phyloP scores from a whole-genome alignment of 352 stramenopile genomes.

The Globisporangium takayamanum region DNA sequence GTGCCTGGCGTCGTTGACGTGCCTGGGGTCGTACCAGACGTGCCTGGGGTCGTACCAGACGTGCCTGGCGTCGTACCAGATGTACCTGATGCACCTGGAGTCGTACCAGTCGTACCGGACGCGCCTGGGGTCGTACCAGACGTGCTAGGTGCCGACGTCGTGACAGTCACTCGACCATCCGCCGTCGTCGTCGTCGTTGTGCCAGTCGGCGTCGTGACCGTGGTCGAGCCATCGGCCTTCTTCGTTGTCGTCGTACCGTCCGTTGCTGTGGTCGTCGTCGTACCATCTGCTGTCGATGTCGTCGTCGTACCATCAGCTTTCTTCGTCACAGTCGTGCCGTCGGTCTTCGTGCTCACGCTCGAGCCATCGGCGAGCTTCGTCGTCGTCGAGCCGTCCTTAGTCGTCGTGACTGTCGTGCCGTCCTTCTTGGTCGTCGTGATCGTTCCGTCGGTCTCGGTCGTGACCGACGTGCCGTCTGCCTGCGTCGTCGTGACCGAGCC shows the following conservation, averaged over 20 bases:
- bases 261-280: background rate
- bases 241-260: conserved; percentile 4
- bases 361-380: conserved; percentile 4
- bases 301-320: conserved; percentile 6
- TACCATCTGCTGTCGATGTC: conserved; percentile 5
- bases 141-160: conserved; percentile 8
- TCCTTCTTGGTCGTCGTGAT: conserved; percentile 9
- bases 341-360: conserved; percentile 3
- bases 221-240: conserved; percentile 7
- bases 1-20: conserved; percentile 6
- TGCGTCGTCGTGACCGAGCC: conserved; percentile 12
- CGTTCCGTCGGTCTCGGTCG: conserved; percentile 6
- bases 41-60: background rate
- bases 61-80: too few species aligned
- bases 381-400: conserved; percentile 3
- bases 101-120: background rate
- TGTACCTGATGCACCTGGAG: background rate
- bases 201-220: conserved; percentile 2
- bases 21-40: conserved; percentile 1
- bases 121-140: conserved; percentile 2
- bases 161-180: background rate
- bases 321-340: conserved; percentile 3
- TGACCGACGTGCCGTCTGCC: conserved; percentile 7
- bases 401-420: conserved; percentile 5
- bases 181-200: conserved; percentile 2